Evolutionary conservation across 768 basidiomycete species (phyloP).

Genomic region (Guyanaporus albipodus): DNA sequence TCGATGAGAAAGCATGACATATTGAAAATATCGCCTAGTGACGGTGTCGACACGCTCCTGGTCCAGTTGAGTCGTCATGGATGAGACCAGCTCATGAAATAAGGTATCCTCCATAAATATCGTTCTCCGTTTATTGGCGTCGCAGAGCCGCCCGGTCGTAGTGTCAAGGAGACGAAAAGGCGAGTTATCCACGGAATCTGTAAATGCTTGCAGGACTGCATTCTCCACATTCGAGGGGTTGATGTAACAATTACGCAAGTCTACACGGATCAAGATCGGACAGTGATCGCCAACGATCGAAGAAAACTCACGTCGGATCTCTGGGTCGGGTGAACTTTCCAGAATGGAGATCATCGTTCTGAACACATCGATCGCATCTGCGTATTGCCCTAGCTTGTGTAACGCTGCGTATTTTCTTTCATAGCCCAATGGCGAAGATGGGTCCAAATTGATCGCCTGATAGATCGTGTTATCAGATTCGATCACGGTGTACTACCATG

Average conservation of each 20-base stretch:
- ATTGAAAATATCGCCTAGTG: constrained; percentile 9
- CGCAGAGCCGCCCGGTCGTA: constrained; percentile 14
- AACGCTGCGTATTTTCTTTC: constrained; percentile 14
- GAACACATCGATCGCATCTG: constrained; percentile 6
- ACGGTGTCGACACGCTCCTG: constrained; percentile 2
- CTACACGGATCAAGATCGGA: constrained; percentile 4
- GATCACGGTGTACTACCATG: neutral
- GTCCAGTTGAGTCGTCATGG: constrained; percentile 7
- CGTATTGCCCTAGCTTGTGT: constrained; percentile 9
- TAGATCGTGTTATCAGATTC: neutral
- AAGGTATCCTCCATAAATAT: constrained; percentile 11
- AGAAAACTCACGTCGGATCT: constrained; percentile 9
- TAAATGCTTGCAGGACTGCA: neutral
- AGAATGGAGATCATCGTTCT: constrained; percentile 7
- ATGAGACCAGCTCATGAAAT: constrained; percentile 16
- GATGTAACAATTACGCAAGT: constrained; percentile 6
- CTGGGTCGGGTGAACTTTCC: constrained; percentile 8
- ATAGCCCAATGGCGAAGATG: constrained; percentile 15
- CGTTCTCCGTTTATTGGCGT: constrained; percentile 8
- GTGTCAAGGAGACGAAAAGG: constrained; percentile 23
- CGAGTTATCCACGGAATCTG: neutral
- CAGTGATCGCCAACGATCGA: neutral
- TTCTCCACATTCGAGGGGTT: constrained; percentile 6
- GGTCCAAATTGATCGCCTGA: constrained; percentile 9
- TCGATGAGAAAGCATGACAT: constrained; percentile 24